phyloP scores from a whole-genome alignment of 2,329 filamentous ascomycete species.

The Microsporum canis region DNA sequence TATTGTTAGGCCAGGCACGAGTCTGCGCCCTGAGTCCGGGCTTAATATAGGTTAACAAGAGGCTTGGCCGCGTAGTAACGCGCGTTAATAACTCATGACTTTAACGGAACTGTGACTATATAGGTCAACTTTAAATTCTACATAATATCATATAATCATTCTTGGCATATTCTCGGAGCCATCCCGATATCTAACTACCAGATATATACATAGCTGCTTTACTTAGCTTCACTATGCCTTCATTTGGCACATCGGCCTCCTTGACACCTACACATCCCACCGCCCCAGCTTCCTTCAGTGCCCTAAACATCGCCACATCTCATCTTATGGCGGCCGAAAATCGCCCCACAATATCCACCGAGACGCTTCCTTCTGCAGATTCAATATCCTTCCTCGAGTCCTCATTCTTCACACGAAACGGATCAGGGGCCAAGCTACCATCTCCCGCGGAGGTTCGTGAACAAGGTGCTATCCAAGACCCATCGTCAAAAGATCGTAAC shows the following conservation, averaged over 20 bases:
- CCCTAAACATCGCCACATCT: background rate
- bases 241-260: background rate
- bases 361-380: background rate
- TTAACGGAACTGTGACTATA: no score
- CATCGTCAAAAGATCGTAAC: background rate
- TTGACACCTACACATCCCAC: background rate
- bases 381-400: conserved; percentile 3
- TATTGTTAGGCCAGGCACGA: background rate
- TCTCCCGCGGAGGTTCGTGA: conserved; percentile 5
- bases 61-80: no score
- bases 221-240: background rate
- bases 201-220: no score
- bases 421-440: conserved; percentile 2
- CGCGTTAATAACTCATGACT: no score
- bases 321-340: background rate
- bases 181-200: no score
- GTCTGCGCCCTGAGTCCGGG: no score
- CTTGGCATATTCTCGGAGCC: no score
- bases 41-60: no score
- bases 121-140: no score
- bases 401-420: conserved; percentile 4
- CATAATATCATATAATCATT: no score
- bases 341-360: background rate
- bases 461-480: conserved; percentile 1
- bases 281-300: background rate